Evolutionary conservation across 202 grass and related monocot genomes (phyloP).

Genomic region (Setaria italica): DNA sequence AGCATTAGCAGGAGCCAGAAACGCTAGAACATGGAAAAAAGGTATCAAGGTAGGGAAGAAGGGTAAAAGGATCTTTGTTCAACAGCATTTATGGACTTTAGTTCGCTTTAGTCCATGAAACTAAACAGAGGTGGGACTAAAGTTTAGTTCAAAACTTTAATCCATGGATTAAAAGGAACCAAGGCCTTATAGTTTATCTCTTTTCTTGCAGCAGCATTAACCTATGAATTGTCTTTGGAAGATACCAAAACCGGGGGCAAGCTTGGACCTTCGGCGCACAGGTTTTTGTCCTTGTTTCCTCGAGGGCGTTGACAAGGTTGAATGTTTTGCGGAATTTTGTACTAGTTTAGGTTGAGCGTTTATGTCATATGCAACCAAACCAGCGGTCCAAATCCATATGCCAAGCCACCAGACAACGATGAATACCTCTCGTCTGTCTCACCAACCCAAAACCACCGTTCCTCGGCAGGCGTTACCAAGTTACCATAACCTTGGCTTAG

Average conservation of each 20-base stretch:
- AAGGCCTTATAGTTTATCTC: neutral
- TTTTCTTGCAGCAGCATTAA: neutral
- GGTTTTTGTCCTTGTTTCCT: neutral
- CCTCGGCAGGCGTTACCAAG: neutral
- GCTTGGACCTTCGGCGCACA: neutral
- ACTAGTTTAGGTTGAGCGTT: neutral
- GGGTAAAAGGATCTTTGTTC: too few relatives aligned
- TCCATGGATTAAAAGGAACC: too few relatives aligned
- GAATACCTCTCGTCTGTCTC: neutral
- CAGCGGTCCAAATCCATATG: neutral
- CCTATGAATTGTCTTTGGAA: neutral
- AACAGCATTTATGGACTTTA: too few relatives aligned
- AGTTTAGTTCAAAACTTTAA: too few relatives aligned
- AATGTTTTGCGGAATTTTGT: neutral
- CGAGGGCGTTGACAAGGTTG: neutral
- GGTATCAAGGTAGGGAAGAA: too few relatives aligned
- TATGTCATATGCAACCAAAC: neutral
- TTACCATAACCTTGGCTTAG: neutral
- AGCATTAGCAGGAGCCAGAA: too few relatives aligned
- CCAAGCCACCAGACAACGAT: neutral
- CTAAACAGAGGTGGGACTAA: too few relatives aligned
- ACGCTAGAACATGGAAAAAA: too few relatives aligned
- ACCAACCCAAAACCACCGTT: neutral
- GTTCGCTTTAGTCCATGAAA: too few relatives aligned
- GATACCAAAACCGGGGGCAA: neutral